Evolutionary conservation across 169 alveolate species (phyloP).

Genomic region (Plasmodium falciparum): DNA sequence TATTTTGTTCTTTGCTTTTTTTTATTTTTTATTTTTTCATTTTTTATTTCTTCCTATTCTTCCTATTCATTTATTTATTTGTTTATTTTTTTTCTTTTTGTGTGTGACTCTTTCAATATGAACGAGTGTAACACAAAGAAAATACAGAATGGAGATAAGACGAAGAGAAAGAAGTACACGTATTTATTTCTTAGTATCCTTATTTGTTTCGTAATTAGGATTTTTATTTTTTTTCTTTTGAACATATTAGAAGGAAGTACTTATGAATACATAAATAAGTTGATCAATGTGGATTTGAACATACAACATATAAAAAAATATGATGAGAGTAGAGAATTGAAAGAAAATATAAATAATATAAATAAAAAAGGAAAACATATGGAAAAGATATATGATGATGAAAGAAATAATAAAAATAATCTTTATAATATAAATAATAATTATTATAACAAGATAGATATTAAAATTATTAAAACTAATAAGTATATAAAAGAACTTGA

Average conservation of each 20-base stretch:
- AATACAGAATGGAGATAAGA: neutral
- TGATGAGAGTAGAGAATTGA: too few species aligned
- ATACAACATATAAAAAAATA: neutral
- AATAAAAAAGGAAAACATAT: neutral
- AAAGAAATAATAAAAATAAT: neutral
- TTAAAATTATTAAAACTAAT: neutral
- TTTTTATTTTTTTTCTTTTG: neutral
- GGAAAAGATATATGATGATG: neutral
- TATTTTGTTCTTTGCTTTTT: too few species aligned
- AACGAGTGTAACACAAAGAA: neutral
- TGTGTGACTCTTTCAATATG: too few species aligned
- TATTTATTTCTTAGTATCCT: slow-evolving; percentile 16
- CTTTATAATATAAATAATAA: too few species aligned
- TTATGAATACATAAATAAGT: slow-evolving; percentile 33
- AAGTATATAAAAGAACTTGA: neutral
- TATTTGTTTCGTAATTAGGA: slow-evolving; percentile 23
- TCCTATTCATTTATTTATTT: too few species aligned
- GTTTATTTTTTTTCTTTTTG: too few species aligned
- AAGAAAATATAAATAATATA: neutral
- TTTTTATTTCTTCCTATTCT: too few species aligned
- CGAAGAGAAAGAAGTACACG: neutral
- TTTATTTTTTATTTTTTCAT: too few species aligned
- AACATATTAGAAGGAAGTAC: slow-evolving; percentile 31
- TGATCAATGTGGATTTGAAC: slow-evolving; percentile 8
- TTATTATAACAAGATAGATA: neutral